Evolutionary conservation across 148 eudicot species (phyloP), one percentile per base, ranked within the genome.

Genomic region (Gaultheria prostrata): DNA sequence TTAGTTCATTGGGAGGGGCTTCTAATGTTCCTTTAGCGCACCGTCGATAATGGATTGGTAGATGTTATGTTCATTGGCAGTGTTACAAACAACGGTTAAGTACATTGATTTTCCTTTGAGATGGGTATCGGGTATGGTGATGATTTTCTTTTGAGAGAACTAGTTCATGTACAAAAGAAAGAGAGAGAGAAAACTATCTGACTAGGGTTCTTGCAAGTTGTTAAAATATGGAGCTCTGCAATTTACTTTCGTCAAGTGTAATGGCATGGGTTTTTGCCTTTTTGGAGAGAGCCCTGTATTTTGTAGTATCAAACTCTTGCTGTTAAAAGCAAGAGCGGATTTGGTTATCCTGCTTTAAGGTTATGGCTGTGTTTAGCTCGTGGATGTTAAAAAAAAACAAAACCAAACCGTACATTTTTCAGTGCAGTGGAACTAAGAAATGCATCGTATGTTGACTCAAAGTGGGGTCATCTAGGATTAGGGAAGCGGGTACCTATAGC

Each of bases 1-100:
- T 50, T 90, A 88, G 85, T 39, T 4, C 12, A 9, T n/a, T n/a
- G n/a, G 24, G 84, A 8, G 78, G 49, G 12, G 21, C 73, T 49
- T 30, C 11, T 6, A 33, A 49, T 70, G 67, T 82, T 51, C 24
- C 6, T 77, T 51, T 8, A 51, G 39, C 63, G 21, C 78, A 21
- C 59, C 21, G 10, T 77, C 51, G 39, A 8, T 54, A 26, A 77
- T 77, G 33, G 35, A 50, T 17, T 13, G 18, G 18, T 28, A 28
- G 35, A 67, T 5, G 5, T 28, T 10, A 59, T 59, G 35, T 67
- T 30, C 69, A 8, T 9, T 61, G 69, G 21, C 67, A 59, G 26
- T 21, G 10, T 7, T 61, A 10, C 3, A 0, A 12, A 30, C 33
- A 28, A 67, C 2, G 13, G 39, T 67, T 67, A 1, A 35, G 35